These are phyloP conservation scores for Artemisia argyi DNA, from an alignment of 129 eudicot species.

Conservation along the genomic window DNA sequence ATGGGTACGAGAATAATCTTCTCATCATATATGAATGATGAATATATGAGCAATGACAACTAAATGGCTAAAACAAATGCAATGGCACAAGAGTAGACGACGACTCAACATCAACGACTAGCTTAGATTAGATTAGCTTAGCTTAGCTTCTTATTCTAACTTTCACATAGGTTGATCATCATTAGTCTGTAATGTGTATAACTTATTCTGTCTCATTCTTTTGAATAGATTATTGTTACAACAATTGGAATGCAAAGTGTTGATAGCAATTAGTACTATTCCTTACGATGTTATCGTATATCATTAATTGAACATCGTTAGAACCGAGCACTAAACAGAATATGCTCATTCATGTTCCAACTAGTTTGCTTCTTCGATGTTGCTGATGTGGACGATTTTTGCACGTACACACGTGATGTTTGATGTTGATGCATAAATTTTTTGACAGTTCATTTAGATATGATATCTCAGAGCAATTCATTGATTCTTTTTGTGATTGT, in stretches of 20 bases:
- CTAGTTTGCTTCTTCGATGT: too few species aligned
- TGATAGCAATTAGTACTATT: not conserved
- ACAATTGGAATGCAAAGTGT: not conserved
- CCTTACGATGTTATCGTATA: too few species aligned
- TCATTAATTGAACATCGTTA: too few species aligned
- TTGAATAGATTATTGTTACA: too few species aligned
- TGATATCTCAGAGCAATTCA: too few species aligned
- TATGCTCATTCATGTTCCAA: too few species aligned
- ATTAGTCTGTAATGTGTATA: not conserved
- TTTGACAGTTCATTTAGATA: too few species aligned
- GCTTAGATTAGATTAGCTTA: conserved; percentile 16
- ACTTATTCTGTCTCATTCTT: not conserved
- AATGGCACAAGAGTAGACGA: not conserved
- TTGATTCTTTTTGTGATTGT: too few species aligned
- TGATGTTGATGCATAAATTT: too few species aligned
- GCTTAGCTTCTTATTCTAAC: conserved; percentile 12
- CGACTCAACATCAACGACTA: not conserved
- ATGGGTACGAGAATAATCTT: conserved; percentile 67
- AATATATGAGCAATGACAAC: not conserved
- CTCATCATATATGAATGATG: conserved; percentile 38
- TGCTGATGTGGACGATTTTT: too few species aligned
- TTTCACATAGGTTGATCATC: conserved; percentile 1
- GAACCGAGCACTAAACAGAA: not conserved
- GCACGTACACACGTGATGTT: too few species aligned
- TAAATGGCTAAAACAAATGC: conserved; percentile 2